Percentiles rank a stretch among this genome's conserved stretches.
These are phyloP conservation scores for Chlamydomonas reinhardtii DNA, from an alignment of 163 green algal genomes.

Conservation along the genomic window DNA sequence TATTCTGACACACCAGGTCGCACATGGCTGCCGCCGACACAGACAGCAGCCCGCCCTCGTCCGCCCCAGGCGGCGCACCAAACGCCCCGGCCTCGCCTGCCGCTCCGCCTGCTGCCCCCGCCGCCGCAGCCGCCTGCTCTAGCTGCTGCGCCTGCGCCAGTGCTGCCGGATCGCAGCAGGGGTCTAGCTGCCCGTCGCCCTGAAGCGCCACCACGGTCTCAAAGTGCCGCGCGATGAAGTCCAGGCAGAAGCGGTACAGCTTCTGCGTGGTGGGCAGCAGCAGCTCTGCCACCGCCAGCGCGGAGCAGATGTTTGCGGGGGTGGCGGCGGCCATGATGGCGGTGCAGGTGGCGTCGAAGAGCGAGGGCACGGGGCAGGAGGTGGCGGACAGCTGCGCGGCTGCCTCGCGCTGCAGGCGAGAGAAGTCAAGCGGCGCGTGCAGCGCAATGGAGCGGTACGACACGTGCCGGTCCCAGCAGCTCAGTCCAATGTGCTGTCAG, in stretches of 20 bases:
- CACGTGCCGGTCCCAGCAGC: slow-evolving; percentile 91
- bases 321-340: slow-evolving; percentile 43
- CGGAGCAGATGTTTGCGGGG: slow-evolving; percentile 58
- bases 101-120: neutral
- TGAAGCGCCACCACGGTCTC: neutral
- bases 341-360: slow-evolving; percentile 3
- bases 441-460: slow-evolving; percentile 75
- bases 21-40: slow-evolving; percentile 44
- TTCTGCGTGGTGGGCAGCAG: slow-evolving; percentile 66
- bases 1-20: slow-evolving; percentile 54
- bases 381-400: neutral
- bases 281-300: slow-evolving; percentile 71
- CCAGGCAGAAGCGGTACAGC: slow-evolving; percentile 59
- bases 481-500: slow-evolving; percentile 79
- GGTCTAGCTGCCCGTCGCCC: neutral
- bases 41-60: neutral
- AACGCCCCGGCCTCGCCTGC: neutral
- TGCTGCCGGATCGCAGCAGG: slow-evolving; percentile 4
- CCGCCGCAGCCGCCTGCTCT: slow-evolving; percentile 10
- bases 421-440: slow-evolving; percentile 22
- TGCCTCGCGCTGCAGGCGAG: slow-evolving; percentile 15
- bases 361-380: neutral
- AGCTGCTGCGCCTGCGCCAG: neutral
- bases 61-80: neutral
- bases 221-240: slow-evolving; percentile 54